phyloP scores from a whole-genome alignment of 305 asterid genomes.

The Euphrasia arctica region DNA sequence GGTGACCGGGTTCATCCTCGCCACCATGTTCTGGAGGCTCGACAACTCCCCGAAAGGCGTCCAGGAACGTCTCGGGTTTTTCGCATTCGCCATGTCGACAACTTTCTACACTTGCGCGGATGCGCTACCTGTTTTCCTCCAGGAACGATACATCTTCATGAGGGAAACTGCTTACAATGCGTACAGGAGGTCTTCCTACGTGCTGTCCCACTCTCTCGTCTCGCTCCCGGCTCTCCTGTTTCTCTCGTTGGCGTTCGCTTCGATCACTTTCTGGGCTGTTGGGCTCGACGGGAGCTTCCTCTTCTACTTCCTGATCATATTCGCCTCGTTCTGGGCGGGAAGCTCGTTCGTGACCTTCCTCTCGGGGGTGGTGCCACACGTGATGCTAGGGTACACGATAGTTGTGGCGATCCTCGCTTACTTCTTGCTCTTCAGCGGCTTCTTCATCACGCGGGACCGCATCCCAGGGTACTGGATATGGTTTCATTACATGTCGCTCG shows the following conservation, averaged over 20 bases:
- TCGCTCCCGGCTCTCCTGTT: slow-evolving; percentile 52
- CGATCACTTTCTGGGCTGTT: slow-evolving; percentile 75
- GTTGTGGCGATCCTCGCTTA: slow-evolving; percentile 72
- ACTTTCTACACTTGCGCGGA: slow-evolving; percentile 90
- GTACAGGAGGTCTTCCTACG: slow-evolving; percentile 64
- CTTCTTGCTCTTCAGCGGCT: slow-evolving; percentile 72
- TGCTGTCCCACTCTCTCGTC: slow-evolving; percentile 66
- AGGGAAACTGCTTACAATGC: slow-evolving; percentile 79
- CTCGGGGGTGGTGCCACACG: slow-evolving; percentile 77
- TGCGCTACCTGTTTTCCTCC: slow-evolving; percentile 72
- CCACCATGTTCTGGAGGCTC: slow-evolving; percentile 75
- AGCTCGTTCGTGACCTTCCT: slow-evolving; percentile 76
- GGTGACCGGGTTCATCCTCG: slow-evolving; percentile 76
- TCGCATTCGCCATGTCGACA: slow-evolving; percentile 83
- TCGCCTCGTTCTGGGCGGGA: slow-evolving; percentile 85
- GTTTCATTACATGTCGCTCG: slow-evolving; percentile 76
- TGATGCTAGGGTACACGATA: slow-evolving; percentile 77
- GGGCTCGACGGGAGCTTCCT: slow-evolving; percentile 71
- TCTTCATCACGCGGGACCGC: slow-evolving; percentile 71
- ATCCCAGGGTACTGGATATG: slow-evolving; percentile 85
- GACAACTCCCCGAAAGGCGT: slow-evolving; percentile 76
- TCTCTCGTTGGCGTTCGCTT: slow-evolving; percentile 58
- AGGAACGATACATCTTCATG: slow-evolving; percentile 83
- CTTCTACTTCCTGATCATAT: slow-evolving; percentile 58
- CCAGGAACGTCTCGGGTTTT: slow-evolving; percentile 73